Evolutionary conservation across 257 asterid species (phyloP).

Genomic region (Lithospermum erythrorhizon): DNA sequence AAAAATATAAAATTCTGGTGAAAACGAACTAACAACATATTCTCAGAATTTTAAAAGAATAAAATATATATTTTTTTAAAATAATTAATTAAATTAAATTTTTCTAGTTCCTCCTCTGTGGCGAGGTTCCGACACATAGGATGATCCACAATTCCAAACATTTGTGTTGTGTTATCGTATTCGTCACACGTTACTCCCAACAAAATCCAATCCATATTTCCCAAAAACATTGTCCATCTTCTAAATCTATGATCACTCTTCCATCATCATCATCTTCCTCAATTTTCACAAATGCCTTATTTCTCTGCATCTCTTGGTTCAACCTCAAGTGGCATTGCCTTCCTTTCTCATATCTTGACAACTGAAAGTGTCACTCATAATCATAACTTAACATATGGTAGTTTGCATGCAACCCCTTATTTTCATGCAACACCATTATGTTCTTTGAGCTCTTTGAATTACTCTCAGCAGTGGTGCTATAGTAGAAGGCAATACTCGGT

Average conservation of each 20-base stretch:
- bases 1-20: too few relatives aligned
- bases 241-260: background rate
- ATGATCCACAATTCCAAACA: slow-evolving; percentile 9
- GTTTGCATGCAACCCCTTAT: background rate
- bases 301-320: slow-evolving; percentile 36
- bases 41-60: too few relatives aligned
- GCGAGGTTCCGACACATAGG: slow-evolving; percentile 14
- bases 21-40: too few relatives aligned
- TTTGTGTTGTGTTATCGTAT: slow-evolving; percentile 11
- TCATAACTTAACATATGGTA: background rate
- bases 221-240: background rate
- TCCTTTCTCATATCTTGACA: slow-evolving; percentile 27
- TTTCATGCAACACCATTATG: background rate
- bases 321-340: slow-evolving; percentile 43
- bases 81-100: too few relatives aligned
- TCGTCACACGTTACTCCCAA: slow-evolving; percentile 11
- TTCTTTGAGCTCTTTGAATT: slow-evolving; percentile 13
- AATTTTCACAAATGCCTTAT: slow-evolving; percentile 32
- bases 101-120: too few relatives aligned
- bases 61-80: too few relatives aligned
- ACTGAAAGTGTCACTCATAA: slow-evolving; percentile 18
- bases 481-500: slow-evolving; percentile 25
- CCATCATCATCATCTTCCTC: slow-evolving; percentile 5
- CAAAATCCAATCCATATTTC: slow-evolving; percentile 12
- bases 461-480: slow-evolving; percentile 23